A percentile compares a stretch with the other conserved stretches of the same genome.
Evolutionary conservation across 208 protist genomes (phyloP).

Genomic region (Wallacemonas sp.): DNA sequence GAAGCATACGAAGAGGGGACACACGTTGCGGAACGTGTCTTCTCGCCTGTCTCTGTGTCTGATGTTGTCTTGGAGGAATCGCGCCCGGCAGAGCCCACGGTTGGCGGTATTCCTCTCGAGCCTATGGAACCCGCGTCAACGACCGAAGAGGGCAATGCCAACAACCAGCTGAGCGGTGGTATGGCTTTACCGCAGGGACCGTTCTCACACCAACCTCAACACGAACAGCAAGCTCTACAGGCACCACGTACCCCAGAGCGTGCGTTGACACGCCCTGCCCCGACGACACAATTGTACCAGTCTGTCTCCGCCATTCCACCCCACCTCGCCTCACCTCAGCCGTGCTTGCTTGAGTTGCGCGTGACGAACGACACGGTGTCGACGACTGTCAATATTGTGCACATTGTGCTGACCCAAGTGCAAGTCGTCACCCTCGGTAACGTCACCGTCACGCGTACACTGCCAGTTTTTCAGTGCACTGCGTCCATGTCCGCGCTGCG

Average conservation of each 20-base stretch:
- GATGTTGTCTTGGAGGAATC: background rate
- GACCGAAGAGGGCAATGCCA: background rate
- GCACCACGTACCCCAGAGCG: background rate
- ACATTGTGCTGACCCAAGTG: background rate
- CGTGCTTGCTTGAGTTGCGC: background rate
- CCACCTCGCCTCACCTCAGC: background rate
- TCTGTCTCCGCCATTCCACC: background rate
- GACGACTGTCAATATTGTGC: background rate
- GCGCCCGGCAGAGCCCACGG: background rate
- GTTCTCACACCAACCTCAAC: background rate
- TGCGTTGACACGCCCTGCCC: background rate
- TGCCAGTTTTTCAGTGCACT: constrained; percentile 3
- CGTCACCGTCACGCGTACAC: background rate
- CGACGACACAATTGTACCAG: background rate
- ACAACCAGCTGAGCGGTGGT: background rate
- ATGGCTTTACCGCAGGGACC: background rate
- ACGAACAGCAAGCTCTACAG: background rate
- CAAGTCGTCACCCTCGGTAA: background rate
- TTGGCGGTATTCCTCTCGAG: constrained; percentile 5
- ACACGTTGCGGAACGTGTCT: background rate
- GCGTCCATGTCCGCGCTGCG: background rate
- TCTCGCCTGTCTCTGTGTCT: background rate
- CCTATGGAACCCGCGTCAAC: background rate
- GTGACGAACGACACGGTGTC: background rate
- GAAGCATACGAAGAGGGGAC: background rate